Evolutionary conservation across 164 flowering plant genomes (phyloP).

Genomic region (Kingdonia uniflora): DNA sequence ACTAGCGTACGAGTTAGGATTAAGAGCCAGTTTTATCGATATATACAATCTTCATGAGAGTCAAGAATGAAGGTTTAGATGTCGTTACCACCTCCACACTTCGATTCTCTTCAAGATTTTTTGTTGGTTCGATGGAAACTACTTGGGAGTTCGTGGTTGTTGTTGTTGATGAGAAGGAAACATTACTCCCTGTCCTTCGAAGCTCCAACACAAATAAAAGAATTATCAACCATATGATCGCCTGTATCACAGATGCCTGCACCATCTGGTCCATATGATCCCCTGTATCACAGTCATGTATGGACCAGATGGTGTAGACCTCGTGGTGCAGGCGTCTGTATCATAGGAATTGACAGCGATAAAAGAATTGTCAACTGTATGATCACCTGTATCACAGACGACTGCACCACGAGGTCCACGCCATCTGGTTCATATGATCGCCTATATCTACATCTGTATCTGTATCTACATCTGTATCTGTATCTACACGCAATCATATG

Average conservation of each 20-base stretch:
- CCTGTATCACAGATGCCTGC: slow-evolving; percentile 48
- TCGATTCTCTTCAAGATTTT: slow-evolving; percentile 24
- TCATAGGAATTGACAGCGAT: too few relatives aligned
- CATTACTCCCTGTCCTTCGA: slow-evolving; percentile 20
- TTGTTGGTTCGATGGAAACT: slow-evolving; percentile 1
- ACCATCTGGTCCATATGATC: slow-evolving; percentile 59
- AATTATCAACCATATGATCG: slow-evolving; percentile 50
- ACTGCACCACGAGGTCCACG: slow-evolving; percentile 21
- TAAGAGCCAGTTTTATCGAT: slow-evolving; percentile 41
- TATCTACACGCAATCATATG: too few relatives aligned
- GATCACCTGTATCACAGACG: too few relatives aligned
- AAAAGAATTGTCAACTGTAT: too few relatives aligned
- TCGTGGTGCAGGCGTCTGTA: slow-evolving; percentile 54
- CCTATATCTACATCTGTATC: too few relatives aligned
- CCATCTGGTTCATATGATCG: slow-evolving; percentile 43
- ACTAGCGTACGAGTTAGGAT: slow-evolving; percentile 60
- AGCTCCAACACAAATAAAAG: slow-evolving; percentile 50
- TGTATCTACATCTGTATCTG: too few relatives aligned
- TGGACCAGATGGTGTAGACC: slow-evolving; percentile 37
- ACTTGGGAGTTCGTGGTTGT: background rate
- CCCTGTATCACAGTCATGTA: too few relatives aligned
- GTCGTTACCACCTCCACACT: background rate
- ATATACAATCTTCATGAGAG: slow-evolving; percentile 45
- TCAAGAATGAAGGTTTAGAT: slow-evolving; percentile 27
- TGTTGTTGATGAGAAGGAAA: background rate